Conservation (phyloP, 176 grass and related monocot species). For the Oryza meyeriana region DNA sequence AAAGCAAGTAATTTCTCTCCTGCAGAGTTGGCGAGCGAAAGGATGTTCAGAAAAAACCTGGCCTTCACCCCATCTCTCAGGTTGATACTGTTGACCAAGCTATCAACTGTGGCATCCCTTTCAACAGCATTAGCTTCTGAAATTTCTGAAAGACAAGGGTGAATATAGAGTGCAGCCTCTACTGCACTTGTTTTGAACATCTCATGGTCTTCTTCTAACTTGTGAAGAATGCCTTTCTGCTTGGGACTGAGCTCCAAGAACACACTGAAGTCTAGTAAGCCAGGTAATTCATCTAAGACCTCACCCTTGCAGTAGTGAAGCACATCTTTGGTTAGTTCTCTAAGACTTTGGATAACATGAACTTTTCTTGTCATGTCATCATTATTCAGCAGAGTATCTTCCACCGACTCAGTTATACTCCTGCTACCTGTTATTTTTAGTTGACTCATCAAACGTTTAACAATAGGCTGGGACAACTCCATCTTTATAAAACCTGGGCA, state of each 20-base stretch:
- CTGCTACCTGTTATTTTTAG: constrained; percentile 45
- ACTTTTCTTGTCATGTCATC: constrained; percentile 69
- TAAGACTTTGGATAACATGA: constrained; percentile 71
- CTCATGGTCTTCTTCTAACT: constrained; percentile 50
- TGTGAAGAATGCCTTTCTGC: constrained; percentile 58
- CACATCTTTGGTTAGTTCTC: constrained; percentile 87
- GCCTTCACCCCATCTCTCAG: constrained; percentile 72
- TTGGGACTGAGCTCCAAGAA: constrained; percentile 61
- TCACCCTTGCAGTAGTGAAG: constrained; percentile 94
- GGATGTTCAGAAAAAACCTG: constrained; percentile 81
- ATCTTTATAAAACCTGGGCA: constrained; percentile 60
- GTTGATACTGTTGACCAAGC: constrained; percentile 45
- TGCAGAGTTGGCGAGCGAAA: constrained; percentile 67
- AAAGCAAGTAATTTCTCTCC: constrained; percentile 87
- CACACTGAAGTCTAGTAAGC: constrained; percentile 74
- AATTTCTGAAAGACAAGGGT: constrained; percentile 68
- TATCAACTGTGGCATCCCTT: constrained; percentile 56
- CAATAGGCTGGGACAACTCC: constrained; percentile 46
- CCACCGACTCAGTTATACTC: constrained; percentile 51
- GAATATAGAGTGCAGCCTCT: constrained; percentile 68
- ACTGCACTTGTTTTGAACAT: constrained; percentile 76
- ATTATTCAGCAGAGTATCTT: constrained; percentile 68
- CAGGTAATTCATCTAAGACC: constrained; percentile 83
- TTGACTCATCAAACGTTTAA: constrained; percentile 53
- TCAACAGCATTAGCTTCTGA: constrained; percentile 64